Base-by-base conservation (phyloP, 768 basidiomycete species). In the Kwoniella bestiolae region DNA sequence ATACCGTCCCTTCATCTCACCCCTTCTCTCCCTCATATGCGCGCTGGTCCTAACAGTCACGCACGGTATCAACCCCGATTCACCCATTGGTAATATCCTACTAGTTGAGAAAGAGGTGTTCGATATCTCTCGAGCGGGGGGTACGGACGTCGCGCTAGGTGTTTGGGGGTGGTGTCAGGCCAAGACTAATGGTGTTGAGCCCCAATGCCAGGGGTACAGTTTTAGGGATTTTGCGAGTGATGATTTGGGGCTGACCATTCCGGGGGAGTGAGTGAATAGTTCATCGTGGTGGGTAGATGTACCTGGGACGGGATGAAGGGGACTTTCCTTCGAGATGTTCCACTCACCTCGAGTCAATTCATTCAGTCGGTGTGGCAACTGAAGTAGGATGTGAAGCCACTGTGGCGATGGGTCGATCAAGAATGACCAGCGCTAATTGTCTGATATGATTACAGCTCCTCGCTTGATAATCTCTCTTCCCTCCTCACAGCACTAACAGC, bases 101-200 rank as follows among this genome's bases (percentile, higher is more conserved):
- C 38, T 46, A 7, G 60, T 71, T 2, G 8, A 60, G 16, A 49
- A 51, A 31, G 74, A 71, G 2, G 68, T 62, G 6, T 71, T 78
- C 41, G 63, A 44, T 14, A 46, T 64, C n/a, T 34, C n/a, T 1
- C 28, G 45, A 45, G 66, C 47, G 0, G 66, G 65, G 16, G 59
- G 26, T 3, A 63, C 25, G 16, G 57, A 53, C 14, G 51, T 74
- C 2, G 58, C 34, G 2, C 38, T 75, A 25, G 76, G 76, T 3
- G 38, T 69, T 8, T 47, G 47, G 16, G 77, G 72, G 9, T 78
- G 77, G 77, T 78, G 77, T 62, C 34, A 46, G 26, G n/a, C 35
- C n/a, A 49, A 41, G 29, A 28, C 29, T 56, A 34, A 14, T 59
- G 57, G 14, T 23, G 2, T 41, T 38, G 46, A 31, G 1, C 50